Percentiles rank a stretch among this genome's conserved stretches.
Conservation (phyloP, 352 stramenopile species). For the Pythium guiyangense region DNA sequence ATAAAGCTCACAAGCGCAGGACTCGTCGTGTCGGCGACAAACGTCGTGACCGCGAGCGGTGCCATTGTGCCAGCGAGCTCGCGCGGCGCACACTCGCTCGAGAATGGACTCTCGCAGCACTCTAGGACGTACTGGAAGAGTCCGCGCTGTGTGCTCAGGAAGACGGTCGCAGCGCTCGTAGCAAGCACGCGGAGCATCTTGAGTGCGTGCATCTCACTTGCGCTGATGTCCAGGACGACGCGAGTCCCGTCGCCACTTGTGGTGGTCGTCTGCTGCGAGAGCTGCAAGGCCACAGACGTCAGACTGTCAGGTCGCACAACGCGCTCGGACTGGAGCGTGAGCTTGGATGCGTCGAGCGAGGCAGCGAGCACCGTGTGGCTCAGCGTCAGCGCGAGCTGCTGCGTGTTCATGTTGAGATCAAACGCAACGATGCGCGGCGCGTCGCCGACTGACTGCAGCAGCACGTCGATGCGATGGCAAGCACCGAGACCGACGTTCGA, state of each 20-base stretch:
- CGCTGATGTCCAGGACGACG: constrained; percentile 38
- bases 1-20: constrained; percentile 53
- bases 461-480: constrained; percentile 36
- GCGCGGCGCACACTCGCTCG: constrained; percentile 23
- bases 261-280: constrained; percentile 33
- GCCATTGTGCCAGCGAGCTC: constrained; percentile 14
- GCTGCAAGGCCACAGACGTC: constrained; percentile 13
- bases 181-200: constrained; percentile 30
- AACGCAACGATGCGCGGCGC: constrained; percentile 37
- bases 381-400: constrained; percentile 29
- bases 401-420: constrained; percentile 43
- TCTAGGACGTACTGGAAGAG: constrained; percentile 50
- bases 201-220: constrained; percentile 40
- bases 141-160: constrained; percentile 23
- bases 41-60: constrained; percentile 26
- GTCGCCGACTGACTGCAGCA: constrained; percentile 27
- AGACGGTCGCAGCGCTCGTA: constrained; percentile 21
- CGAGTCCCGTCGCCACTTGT: constrained; percentile 30
- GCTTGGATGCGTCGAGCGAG: constrained; percentile 39
- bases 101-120: constrained; percentile 28
- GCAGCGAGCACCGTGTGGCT: constrained; percentile 30
- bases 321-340: constrained; percentile 36
- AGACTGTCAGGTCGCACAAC: constrained; percentile 1
- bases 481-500: constrained; percentile 37
- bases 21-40: constrained; percentile 36